Evolutionary conservation across 352 stramenopile genomes (phyloP), one percentile per base, ranked within the genome.

Genomic region (Detonula confervacea): DNA sequence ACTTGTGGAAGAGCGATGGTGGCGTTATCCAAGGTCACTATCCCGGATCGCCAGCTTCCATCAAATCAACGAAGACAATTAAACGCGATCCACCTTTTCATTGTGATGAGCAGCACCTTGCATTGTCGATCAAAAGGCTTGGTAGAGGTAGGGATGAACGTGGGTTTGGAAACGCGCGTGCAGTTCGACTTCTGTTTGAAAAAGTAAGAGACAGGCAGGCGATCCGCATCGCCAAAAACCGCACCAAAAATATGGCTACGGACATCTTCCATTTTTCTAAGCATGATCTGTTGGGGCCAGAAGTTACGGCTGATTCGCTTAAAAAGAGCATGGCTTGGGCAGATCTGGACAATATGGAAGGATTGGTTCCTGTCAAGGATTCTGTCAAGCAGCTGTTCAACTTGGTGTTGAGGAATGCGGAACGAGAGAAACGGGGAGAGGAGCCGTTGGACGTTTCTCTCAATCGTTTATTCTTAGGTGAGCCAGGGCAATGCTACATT

Each of bases 101-200:
- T 46, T 77, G 69, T 44, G 69, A 71, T 35, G 24, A 68, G 3
- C 29, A 46, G 35, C 47, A 77, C 9, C 69, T 77, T 24, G 47
- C 46, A 35, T 87, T 87, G 9, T 87, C 95, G 3, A 92, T 92
- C 1, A 92, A 91, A 24, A 83, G 93, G 11, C 77, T 97, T 16
- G 87, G 81, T 0, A 89, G 87, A 20, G 75, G 84, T 33, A 85
- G 86, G 29, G 91, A 90, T 0, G 73, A 85, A 0, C 96, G 95
- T 51, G 95, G 93, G 0, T 97, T 97, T 79, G 92, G 93, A 0
- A 97, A 97, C 78, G 94, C 95, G 12, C 90, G 93, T 3, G 90
- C 84, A 2, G 92, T 96, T 9, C 89, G 92, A 0, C 89, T 94
- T 20, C 51, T 95, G 7, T 90, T 96, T 25, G 92, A 96, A 44